These are phyloP conservation scores for Sphagnum fallax DNA, from an alignment of 228 moss, liverwort and hornwort genomes.

Conservation along the genomic window DNA sequence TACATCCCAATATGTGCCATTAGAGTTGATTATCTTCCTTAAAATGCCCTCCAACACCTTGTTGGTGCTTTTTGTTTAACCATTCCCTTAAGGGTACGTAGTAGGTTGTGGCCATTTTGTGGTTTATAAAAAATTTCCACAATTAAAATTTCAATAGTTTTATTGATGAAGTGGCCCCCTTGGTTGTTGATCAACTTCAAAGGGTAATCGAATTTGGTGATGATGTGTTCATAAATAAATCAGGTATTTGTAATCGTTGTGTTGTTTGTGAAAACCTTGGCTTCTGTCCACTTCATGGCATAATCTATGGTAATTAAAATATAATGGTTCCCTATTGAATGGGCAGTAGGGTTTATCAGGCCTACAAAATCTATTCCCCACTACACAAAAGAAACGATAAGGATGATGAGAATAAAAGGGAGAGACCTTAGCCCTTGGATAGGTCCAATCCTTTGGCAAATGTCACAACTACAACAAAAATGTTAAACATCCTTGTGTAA, in stretches of 20 bases:
- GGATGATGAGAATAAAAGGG: background rate
- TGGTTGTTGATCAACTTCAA: background rate
- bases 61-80: background rate
- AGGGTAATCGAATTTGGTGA: background rate
- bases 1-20: background rate
- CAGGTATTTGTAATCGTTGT: background rate
- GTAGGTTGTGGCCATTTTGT: background rate
- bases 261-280: background rate
- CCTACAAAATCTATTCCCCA: constrained; percentile 6
- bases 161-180: background rate
- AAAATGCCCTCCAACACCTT: background rate
- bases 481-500: background rate
- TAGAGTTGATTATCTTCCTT: background rate
- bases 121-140: background rate
- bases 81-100: background rate
- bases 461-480: background rate
- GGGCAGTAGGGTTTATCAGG: background rate
- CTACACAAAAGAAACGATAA: background rate
- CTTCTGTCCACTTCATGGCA: constrained; percentile 2
- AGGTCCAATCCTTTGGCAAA: background rate
- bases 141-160: background rate
- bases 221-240: background rate
- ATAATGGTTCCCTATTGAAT: background rate
- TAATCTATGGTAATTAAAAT: constrained; percentile 3
- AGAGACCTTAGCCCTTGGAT: background rate